Evolutionary conservation across 345 rosid genomes (phyloP), one percentile per base, ranked within the genome.

Genomic region (Pugionium dolabratum): DNA sequence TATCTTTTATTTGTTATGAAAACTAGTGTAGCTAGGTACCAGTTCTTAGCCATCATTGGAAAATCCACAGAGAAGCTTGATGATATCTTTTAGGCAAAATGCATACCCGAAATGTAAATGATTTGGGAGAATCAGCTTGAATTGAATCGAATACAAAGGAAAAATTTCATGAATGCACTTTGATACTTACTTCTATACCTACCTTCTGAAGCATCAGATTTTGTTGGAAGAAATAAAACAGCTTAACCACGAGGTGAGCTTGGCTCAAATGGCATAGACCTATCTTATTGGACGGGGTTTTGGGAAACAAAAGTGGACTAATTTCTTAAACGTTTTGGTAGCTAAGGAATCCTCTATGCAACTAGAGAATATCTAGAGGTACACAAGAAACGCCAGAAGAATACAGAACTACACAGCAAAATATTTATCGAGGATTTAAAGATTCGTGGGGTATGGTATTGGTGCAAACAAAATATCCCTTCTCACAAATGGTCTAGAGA

Each of bases 151-250:
- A 78, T 86, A 35, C 86, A 85, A 8, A 74, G 72, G 77, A 79
- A 80, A 74, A 81, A 86, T 9, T 48, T 28, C 39, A 37, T 43
- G 7, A n/a, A 51, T 51, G 59, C 39, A 59, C 7, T 47, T 42
- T 2, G 26, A 28, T 31, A 34, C 55, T 63, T 37, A 36, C 30
- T 46, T 55, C 9, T 8, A 5, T 31, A 2, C 69, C 49, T 72
- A 59, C 37, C 33, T 46, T 75, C 35, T 49, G 66, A 67, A 86
- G 94, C 89, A 88, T 73, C 83, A 83, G 78, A 50, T 76, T 59
- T 66, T 85, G 71, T 79, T 80, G 81, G 87, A 84, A 47, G 83
- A 88, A 76, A 78, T 82, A 76, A 77, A 80, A 75, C 90, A 81
- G 33, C 69, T 84, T 63, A 83, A 71, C 63, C 69, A 56, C 72